Conservation (phyloP, 2,329 filamentous ascomycete genomes). For the Incumbomyces lentus region DNA sequence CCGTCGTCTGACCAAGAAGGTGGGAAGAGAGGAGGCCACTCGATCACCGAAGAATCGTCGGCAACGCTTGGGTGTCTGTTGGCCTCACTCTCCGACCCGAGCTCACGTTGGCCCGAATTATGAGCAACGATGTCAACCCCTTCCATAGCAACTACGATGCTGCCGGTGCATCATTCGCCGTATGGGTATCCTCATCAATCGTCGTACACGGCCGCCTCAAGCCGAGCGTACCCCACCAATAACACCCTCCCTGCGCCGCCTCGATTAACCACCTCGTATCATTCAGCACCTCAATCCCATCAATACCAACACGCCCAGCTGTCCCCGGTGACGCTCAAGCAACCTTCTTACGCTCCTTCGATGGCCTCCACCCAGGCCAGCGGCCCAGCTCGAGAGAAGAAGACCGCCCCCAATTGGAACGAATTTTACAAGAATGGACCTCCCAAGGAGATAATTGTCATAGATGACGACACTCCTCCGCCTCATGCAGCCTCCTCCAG, state of each 20-base stretch:
- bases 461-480: slow-evolving; percentile 58
- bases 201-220: slow-evolving; percentile 44
- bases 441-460: slow-evolving; percentile 77
- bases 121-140: slow-evolving; percentile 61
- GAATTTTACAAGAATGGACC: slow-evolving; percentile 75
- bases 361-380: slow-evolving; percentile 30
- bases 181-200: slow-evolving; percentile 52
- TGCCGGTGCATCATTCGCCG: slow-evolving; percentile 57
- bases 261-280: slow-evolving; percentile 34
- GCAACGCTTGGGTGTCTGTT: neutral
- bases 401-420: slow-evolving; percentile 61
- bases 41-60: slow-evolving; percentile 2
- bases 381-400: slow-evolving; percentile 32
- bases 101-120: neutral
- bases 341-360: slow-evolving; percentile 28
- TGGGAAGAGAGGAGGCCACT: neutral
- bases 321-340: slow-evolving; percentile 24
- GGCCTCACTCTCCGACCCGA: neutral
- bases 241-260: slow-evolving; percentile 30
- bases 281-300: slow-evolving; percentile 29
- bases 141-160: slow-evolving; percentile 62
- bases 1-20: neutral
- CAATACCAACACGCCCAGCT: slow-evolving; percentile 19
- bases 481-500: slow-evolving; percentile 27
- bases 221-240: slow-evolving; percentile 40